Evolutionary conservation across 306 rosid species (phyloP), one percentile per base, ranked within the genome.

Genomic region (Dryas alaskensis): DNA sequence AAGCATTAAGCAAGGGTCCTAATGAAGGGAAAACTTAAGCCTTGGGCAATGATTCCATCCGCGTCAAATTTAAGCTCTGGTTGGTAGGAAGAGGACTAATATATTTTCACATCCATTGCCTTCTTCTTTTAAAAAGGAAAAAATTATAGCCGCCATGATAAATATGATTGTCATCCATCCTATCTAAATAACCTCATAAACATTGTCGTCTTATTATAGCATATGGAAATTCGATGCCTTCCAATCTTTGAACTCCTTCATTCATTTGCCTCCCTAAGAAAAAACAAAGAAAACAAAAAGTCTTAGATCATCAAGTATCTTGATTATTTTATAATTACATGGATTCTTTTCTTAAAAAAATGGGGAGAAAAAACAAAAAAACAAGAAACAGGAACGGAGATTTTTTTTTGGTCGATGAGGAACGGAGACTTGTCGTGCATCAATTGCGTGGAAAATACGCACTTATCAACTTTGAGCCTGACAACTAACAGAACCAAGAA

Each of bases 41-140:
- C 4, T 48, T 2, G 43, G 73, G 82, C 57, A 80, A 86, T 67
- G 80, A 49, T 10, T 46, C 47, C 49, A 57, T 81, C 72, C 42
- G 57, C 70, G 43, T 82, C 83, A 78, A 59, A 51, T 4, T 5
- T 0, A 44, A 60, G 77, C 76, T 83, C 14, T 22, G 43, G 84
- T 80, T 78, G 85, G 83, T 80, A 72, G 57, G 76, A 84, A 64
- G 84, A 73, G 53, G 75, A 77, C 37, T 52, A 43, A 8, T 67
- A 48, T 60, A 52, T 55, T 60, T 72, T 47, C 40, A 60, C 14
- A 45, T 40, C 11, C 19, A 39, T 37, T 52, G 8, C 46, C 22
- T 65, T 0, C 50, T n/a, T 19, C 19, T 0, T 19, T 19, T 19
- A 19, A 19, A 19, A 19, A 19, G 19, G 19, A 19, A 19, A 19